phyloP scores from a whole-genome alignment of 1,284 basidiomycete genomes.

The Microbotryomycetes sp. region DNA sequence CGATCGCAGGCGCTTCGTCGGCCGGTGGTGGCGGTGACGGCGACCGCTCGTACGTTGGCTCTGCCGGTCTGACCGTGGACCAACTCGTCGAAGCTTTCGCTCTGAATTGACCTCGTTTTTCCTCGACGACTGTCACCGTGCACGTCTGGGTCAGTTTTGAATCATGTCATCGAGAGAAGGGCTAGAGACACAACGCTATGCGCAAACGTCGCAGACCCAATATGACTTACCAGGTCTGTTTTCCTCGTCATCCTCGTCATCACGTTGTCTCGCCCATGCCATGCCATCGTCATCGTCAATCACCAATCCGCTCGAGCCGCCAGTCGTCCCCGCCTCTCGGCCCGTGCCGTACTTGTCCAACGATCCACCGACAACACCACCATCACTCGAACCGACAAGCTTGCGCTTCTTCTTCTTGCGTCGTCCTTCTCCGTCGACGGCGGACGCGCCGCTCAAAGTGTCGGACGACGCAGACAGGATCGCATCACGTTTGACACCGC shows the following conservation, averaged over 20 bases:
- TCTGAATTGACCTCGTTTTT: slow-evolving; percentile 25
- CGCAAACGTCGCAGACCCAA: not conserved
- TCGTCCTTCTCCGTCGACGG: slow-evolving; percentile 50
- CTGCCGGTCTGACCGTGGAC: slow-evolving; percentile 22
- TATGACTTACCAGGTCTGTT: slow-evolving; percentile 43
- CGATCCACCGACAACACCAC: not conserved
- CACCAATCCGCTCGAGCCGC: slow-evolving; percentile 33
- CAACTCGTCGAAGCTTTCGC: slow-evolving; percentile 15
- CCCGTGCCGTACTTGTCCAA: not conserved
- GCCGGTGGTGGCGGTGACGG: slow-evolving; percentile 21
- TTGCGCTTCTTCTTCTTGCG: slow-evolving; percentile 65
- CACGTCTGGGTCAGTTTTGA: not conserved
- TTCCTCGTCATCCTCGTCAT: slow-evolving; percentile 39
- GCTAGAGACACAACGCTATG: not conserved
- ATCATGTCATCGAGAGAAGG: not conserved
- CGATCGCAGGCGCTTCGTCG: slow-evolving; percentile 34
- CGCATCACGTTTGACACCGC: slow-evolving; percentile 87
- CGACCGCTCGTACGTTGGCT: slow-evolving; percentile 5
- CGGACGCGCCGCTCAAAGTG: not conserved
- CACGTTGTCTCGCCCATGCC: slow-evolving; percentile 30
- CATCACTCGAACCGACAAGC: slow-evolving; percentile 39
- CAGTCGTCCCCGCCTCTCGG: not conserved
- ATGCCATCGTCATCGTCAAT: slow-evolving; percentile 42
- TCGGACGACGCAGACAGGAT: slow-evolving; percentile 51
- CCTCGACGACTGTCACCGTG: slow-evolving; percentile 24